A percentile compares a stretch with the other conserved stretches of the same genome.
These are phyloP conservation scores for Ganoderma lingzhi DNA, from an alignment of 1,284 basidiomycete species.

Conservation along the genomic window DNA sequence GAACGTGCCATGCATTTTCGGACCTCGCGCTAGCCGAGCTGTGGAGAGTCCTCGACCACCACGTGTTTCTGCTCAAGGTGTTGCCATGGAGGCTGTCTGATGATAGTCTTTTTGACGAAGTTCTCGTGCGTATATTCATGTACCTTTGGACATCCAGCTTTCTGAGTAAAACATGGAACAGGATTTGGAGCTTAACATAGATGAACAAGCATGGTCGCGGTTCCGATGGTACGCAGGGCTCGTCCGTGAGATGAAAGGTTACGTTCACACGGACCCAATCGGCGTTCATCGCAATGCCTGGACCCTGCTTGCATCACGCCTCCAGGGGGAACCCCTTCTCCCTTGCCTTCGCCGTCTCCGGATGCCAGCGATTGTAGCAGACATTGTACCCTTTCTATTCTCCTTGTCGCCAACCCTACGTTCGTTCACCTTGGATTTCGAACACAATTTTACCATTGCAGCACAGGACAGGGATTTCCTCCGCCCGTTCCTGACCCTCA, in stretches of 20 bases:
- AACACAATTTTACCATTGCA: not conserved
- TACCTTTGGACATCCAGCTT: too few relatives aligned
- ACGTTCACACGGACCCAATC: not conserved
- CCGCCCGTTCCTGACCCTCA: not conserved
- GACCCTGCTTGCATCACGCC: not conserved
- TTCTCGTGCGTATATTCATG: not conserved
- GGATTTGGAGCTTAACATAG: not conserved
- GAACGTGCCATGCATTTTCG: not conserved
- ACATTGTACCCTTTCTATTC: not conserved
- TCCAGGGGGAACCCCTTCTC: not conserved
- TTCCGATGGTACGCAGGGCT: not conserved
- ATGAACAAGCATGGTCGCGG: not conserved
- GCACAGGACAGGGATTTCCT: not conserved
- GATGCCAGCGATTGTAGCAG: not conserved
- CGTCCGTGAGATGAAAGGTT: not conserved
- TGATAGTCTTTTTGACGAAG: not conserved
- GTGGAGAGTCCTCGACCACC: slow-evolving; percentile 2
- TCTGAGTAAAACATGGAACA: not conserved
- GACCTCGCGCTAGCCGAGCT: not conserved
- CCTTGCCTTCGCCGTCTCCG: slow-evolving; percentile 3
- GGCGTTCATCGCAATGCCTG: not conserved
- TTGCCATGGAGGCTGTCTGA: not conserved
- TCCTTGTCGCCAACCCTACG: not conserved
- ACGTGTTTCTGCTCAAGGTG: not conserved
- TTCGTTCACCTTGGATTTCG: not conserved